Evolutionary conservation across 1,139 yeast genomes (phyloP), one percentile per base, ranked within the genome.

Genomic region (Yamadazyma oceani): DNA sequence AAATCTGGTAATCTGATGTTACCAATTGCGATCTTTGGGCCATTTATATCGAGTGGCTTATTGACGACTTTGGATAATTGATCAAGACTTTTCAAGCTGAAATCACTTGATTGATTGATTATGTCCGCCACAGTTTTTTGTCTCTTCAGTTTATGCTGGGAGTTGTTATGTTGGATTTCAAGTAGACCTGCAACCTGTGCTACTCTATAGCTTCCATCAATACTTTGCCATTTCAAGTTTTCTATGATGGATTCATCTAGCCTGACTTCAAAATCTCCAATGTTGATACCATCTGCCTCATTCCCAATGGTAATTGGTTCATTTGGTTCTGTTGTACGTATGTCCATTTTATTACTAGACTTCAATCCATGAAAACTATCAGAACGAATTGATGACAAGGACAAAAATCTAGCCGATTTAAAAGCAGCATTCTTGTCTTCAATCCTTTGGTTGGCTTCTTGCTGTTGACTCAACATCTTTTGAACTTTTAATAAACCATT

Each of bases 1-100:
- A 92, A 68, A 49, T 89, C 96, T 0, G 95, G 87, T 26, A 92
- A 67, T 44, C 86, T 74, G 36, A 94, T 80, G 54, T 90, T 96
- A 34, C 99, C 99, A 45, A 92, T 87, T 21, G 94, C 85, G 30
- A 89, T 63, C 47, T 70, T 60, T 43, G 74, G 68, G 1, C 61
- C 64, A 29, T 45, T 52, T 5, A 48, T 36, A 26, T 50, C 43
- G 11, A 49, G 35, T 23, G 43, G 26, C 12, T 34, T 38, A 32
- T 29, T 23, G 19, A 24, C 17, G 34, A 27, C 13, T 38, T 35
- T 16, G 34, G 38, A 9, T 25, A 38, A 35, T 17, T 42, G 21
- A 17, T 53, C 54, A 15, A 57, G 41, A 34, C 59, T 57, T 44
- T 62, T 67, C 42, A 71, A 59, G 0, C 68, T 57, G 48, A 70